Conservation (phyloP, 176 grass and related monocot species). For the Oryza coarctata region DNA sequence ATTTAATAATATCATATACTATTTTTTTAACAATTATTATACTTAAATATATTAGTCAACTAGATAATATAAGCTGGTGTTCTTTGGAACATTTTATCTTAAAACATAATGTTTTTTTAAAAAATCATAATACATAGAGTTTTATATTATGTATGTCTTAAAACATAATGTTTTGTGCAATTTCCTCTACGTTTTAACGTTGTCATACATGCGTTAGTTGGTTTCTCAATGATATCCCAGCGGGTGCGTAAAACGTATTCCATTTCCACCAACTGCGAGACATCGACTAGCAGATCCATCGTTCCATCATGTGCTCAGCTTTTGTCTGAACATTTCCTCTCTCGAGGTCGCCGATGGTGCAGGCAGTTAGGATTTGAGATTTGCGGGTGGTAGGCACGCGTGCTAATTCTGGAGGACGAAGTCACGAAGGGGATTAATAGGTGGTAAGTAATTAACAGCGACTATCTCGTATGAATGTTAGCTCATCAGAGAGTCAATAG, state of each 20-base stretch:
- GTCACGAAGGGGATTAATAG: neutral
- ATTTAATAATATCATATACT: too few relatives aligned
- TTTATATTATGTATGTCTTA: too few relatives aligned
- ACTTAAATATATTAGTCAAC: too few relatives aligned
- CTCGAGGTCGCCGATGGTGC: neutral
- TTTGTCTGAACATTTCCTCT: conserved; percentile 22
- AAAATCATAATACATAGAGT: too few relatives aligned
- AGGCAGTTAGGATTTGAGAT: neutral
- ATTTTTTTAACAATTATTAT: too few relatives aligned
- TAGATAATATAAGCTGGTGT: too few relatives aligned
- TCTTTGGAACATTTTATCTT: too few relatives aligned
- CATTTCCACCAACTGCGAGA: conserved; percentile 9
- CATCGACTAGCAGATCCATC: neutral
- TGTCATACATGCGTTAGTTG: neutral
- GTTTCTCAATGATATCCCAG: neutral
- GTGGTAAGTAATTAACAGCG: neutral
- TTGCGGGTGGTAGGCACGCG: neutral
- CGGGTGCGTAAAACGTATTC: neutral
- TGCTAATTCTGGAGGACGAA: neutral
- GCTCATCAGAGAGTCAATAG: neutral
- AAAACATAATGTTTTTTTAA: too few relatives aligned
- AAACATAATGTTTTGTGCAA: too few relatives aligned
- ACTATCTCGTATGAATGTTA: neutral
- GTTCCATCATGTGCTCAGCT: neutral
- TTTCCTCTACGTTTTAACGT: too few relatives aligned